phyloP scores from a whole-genome alignment of 2,329 filamentous ascomycete species.

The Curvularia eragrostidis region DNA sequence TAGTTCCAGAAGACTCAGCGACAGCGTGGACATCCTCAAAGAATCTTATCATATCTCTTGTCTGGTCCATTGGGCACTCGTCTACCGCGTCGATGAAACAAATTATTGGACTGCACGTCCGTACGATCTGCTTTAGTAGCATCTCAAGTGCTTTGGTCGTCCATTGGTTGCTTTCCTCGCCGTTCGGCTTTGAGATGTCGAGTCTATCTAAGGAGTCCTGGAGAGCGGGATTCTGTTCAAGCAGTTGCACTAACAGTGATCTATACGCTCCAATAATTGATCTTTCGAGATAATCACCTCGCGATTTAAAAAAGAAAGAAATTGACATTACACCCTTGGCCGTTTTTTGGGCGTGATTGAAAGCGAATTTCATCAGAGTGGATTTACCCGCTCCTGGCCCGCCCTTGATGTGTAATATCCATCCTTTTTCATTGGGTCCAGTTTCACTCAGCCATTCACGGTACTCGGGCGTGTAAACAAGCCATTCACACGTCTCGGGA shows the following conservation, averaged over 20 bases:
- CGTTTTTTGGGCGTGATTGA: constrained; percentile 10
- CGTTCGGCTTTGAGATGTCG: background rate
- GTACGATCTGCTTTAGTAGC: constrained; percentile 28
- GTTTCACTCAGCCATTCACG: constrained; percentile 47
- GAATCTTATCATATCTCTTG: constrained; percentile 54
- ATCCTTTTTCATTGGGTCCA: constrained; percentile 39
- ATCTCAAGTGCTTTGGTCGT: constrained; percentile 18
- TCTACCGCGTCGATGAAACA: constrained; percentile 56
- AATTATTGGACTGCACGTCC: constrained; percentile 15
- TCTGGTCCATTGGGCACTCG: constrained; percentile 56
- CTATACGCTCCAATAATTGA: constrained; percentile 33
- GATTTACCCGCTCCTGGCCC: constrained; percentile 51
- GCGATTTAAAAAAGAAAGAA: constrained; percentile 39
- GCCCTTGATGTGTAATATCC: constrained; percentile 58
- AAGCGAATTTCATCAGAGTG: constrained; percentile 50
- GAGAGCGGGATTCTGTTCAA: constrained; percentile 20
- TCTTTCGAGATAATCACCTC: constrained; percentile 29
- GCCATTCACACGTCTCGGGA: constrained; percentile 52
- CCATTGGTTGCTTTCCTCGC: constrained; percentile 20
- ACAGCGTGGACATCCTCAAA: constrained; percentile 51
- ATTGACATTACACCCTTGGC: constrained; percentile 15
- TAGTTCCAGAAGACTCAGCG: constrained; percentile 11
- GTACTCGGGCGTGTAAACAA: constrained; percentile 47
- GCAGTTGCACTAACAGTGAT: constrained; percentile 37
- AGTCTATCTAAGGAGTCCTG: constrained; percentile 13